Evolutionary conservation across 2,329 filamentous ascomycete genomes (phyloP).

Genomic region (Talaromyces albobiverticillius): DNA sequence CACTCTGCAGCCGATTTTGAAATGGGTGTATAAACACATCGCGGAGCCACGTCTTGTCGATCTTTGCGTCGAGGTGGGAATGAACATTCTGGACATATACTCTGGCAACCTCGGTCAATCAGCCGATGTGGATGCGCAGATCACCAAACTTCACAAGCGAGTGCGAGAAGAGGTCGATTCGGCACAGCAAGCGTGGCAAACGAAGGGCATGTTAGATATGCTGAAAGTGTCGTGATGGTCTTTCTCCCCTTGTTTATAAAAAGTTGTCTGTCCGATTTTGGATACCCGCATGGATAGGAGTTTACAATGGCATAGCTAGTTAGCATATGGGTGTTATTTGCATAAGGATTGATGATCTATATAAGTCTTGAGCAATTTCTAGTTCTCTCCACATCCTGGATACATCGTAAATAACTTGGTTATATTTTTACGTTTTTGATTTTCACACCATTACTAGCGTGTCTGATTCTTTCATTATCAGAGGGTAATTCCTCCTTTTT

Average conservation of each 20-base stretch:
- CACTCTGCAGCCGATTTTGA: slow-evolving; percentile 75
- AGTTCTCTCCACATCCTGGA: no score
- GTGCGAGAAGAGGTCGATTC: slow-evolving; percentile 78
- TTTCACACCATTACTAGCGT: no score
- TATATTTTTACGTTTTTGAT: no score
- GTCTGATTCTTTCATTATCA: no score
- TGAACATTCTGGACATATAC: slow-evolving; percentile 84
- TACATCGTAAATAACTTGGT: no score
- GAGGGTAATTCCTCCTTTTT: no score
- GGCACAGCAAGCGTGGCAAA: slow-evolving; percentile 77
- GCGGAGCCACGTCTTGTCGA: slow-evolving; percentile 76
- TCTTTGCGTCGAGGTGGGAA: slow-evolving; percentile 77
- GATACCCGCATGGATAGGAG: slow-evolving; percentile 16
- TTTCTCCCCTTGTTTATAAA: background rate
- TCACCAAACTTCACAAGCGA: slow-evolving; percentile 65
- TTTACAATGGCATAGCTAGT: slow-evolving; percentile 9
- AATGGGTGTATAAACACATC: slow-evolving; percentile 79
- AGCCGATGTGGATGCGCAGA: slow-evolving; percentile 66
- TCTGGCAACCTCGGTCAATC: slow-evolving; percentile 73
- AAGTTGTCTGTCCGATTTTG: slow-evolving; percentile 9
- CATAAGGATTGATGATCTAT: background rate
- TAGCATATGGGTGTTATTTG: background rate
- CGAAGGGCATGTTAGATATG: slow-evolving; percentile 84
- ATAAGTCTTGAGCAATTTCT: background rate
- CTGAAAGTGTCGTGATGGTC: slow-evolving; percentile 39